These are phyloP conservation scores for Tulasnella sp. DNA, from an alignment of 768 basidiomycete species.

Conservation along the genomic window DNA sequence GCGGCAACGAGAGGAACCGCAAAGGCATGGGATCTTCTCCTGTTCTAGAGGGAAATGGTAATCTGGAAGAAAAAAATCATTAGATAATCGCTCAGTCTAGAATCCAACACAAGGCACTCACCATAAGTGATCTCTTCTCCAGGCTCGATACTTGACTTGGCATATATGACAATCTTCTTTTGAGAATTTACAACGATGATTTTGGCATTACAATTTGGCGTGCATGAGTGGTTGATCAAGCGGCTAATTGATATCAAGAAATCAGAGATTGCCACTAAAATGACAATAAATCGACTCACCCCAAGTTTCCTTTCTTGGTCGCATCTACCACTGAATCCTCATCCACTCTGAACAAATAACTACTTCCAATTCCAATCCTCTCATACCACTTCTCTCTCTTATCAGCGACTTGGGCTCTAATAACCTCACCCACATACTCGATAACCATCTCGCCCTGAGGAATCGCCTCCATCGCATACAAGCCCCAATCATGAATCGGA, in stretches of 20 bases:
- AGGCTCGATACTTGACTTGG: slow-evolving; percentile 87
- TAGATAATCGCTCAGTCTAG: background rate
- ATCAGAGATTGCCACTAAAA: slow-evolving; percentile 14
- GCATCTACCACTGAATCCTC: slow-evolving; percentile 97
- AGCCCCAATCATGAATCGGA: slow-evolving; percentile 95
- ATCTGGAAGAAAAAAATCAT: slow-evolving; percentile 36
- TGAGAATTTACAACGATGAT: slow-evolving; percentile 51
- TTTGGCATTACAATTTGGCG: slow-evolving; percentile 48
- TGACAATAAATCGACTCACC: slow-evolving; percentile 41
- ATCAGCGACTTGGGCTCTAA: slow-evolving; percentile 89
- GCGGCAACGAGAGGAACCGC: slow-evolving; percentile 81
- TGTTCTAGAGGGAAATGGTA: slow-evolving; percentile 99
- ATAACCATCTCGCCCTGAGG: slow-evolving; percentile 95
- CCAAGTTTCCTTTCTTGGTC: slow-evolving; percentile 97
- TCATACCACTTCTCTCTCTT: slow-evolving; percentile 96
- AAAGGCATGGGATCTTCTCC: slow-evolving; percentile 90
- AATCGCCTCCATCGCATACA: slow-evolving; percentile 96
- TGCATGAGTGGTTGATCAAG: slow-evolving; percentile 96
- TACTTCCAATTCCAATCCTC: slow-evolving; percentile 92
- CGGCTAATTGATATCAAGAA: slow-evolving; percentile 40
- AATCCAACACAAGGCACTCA: slow-evolving; percentile 29
- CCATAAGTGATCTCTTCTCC: slow-evolving; percentile 98
- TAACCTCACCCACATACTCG: slow-evolving; percentile 97
- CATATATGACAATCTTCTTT: slow-evolving; percentile 99
- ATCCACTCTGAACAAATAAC: slow-evolving; percentile 95